Conservation (phyloP, 495 filamentous ascomycete genomes). For the Evansstolkia leycettana region DNA sequence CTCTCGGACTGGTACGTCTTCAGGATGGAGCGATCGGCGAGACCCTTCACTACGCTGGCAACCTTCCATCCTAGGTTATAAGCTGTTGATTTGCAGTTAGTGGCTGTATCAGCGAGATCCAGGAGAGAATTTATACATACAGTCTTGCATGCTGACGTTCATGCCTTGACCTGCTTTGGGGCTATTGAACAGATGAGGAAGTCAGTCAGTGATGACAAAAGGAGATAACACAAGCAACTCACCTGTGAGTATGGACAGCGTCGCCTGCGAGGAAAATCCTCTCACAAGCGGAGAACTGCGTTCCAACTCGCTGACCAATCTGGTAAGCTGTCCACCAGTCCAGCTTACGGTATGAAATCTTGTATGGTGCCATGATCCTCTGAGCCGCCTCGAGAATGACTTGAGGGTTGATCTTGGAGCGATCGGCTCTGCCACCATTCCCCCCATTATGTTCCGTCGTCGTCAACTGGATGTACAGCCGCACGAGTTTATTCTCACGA, state of each 20-base stretch:
- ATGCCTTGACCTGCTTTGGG: conserved; percentile 50
- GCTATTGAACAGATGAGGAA: conserved; percentile 41
- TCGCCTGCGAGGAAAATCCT: conserved; percentile 55
- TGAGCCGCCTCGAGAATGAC: conserved; percentile 46
- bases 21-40: conserved; percentile 42
- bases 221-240: too few species aligned
- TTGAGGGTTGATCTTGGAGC: conserved; percentile 44
- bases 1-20: conserved; percentile 61
- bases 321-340: conserved; percentile 51
- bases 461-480: conserved; percentile 59
- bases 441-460: conserved; percentile 20
- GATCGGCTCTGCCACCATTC: conserved; percentile 20
- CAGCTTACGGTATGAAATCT: conserved; percentile 43
- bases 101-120: neutral
- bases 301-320: conserved; percentile 56
- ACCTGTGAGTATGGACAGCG: conserved; percentile 46
- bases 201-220: too few species aligned
- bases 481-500: conserved; percentile 50
- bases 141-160: conserved; percentile 38
- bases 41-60: conserved; percentile 46
- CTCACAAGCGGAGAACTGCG: conserved; percentile 43
- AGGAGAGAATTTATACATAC: conserved; percentile 1
- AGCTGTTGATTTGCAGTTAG: conserved; percentile 36
- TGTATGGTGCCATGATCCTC: conserved; percentile 49
- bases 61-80: conserved; percentile 77